A percentile compares a stretch with the other conserved stretches of the same genome.
These are phyloP conservation scores for Annona cherimola DNA, from an alignment of 164 flowering plant genomes.

Conservation along the genomic window DNA sequence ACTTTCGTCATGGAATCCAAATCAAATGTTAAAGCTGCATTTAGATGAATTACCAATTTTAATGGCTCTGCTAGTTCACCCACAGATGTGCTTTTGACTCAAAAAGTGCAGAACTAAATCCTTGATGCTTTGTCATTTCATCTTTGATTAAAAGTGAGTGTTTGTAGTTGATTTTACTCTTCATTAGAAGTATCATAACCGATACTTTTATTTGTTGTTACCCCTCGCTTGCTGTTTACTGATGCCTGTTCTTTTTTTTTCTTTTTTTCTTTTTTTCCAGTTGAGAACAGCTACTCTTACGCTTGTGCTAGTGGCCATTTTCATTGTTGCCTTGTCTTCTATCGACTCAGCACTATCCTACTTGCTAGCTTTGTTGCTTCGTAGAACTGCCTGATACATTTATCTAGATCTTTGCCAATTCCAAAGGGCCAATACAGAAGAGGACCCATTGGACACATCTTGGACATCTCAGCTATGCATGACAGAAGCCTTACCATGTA, in stretches of 20 bases:
- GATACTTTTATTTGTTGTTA: background rate
- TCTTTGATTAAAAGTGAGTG: background rate
- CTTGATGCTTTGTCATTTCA: background rate
- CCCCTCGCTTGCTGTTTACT: background rate
- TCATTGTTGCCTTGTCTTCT: slow-evolving; percentile 70
- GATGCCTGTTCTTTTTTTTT: too few relatives aligned
- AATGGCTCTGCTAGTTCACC: background rate
- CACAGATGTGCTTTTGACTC: background rate
- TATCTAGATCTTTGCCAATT: background rate
- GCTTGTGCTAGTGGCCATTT: slow-evolving; percentile 68
- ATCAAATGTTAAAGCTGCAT: background rate
- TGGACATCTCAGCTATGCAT: background rate
- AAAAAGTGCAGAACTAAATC: background rate
- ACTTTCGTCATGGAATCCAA: background rate
- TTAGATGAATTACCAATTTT: background rate
- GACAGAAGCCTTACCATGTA: background rate
- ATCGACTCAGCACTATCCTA: slow-evolving; percentile 61
- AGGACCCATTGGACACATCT: background rate
- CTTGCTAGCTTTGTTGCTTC: slow-evolving; percentile 50
- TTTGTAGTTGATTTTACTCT: background rate
- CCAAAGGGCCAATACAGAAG: background rate
- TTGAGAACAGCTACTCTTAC: slow-evolving; percentile 85
- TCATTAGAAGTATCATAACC: background rate
- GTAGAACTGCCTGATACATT: slow-evolving; percentile 39
- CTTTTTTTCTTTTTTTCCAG: slow-evolving; percentile 43